These are phyloP conservation scores for Capsella rubella DNA, from an alignment of 441 rosid genomes.

Conservation along the genomic window DNA sequence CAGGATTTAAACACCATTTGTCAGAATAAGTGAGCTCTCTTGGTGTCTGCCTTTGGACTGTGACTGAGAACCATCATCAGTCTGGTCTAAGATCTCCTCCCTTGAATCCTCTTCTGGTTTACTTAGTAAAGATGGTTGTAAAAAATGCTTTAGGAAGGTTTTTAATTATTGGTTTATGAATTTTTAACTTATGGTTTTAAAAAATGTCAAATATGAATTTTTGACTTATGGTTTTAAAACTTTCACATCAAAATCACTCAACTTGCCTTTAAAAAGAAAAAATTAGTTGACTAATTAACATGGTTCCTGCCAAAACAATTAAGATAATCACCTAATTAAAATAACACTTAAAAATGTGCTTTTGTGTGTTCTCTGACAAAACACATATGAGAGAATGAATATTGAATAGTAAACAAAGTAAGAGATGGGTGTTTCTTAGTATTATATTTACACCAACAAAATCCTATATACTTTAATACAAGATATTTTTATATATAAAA, in stretches of 20 bases:
- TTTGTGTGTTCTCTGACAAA: conserved; percentile 18
- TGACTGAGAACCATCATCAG: conserved; percentile 15
- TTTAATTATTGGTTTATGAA: conserved; percentile 16
- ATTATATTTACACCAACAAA: background rate
- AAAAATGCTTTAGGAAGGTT: conserved; percentile 38
- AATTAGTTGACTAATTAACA: conserved; percentile 17
- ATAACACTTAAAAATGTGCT: background rate
- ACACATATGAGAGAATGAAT: conserved; percentile 19
- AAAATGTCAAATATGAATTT: conserved; percentile 29
- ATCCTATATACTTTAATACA: background rate
- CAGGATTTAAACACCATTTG: conserved; percentile 58
- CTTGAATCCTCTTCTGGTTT: conserved; percentile 19
- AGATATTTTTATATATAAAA: conserved; percentile 2
- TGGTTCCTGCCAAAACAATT: background rate
- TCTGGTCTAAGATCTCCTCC: conserved; percentile 23
- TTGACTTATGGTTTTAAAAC: conserved; percentile 20
- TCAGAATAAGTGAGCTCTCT: conserved; percentile 18
- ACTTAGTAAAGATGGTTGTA: conserved; percentile 40
- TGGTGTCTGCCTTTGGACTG: background rate
- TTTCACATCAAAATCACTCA: background rate
- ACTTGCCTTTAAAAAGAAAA: conserved; percentile 11
- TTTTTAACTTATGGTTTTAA: conserved; percentile 25
- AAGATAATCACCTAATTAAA: background rate
- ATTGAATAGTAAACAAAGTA: conserved; percentile 4
- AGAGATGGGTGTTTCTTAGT: background rate